Evolutionary conservation across 1,284 basidiomycete genomes (phyloP), one percentile per base, ranked within the genome.

Genomic region (Malassezia obtusa): DNA sequence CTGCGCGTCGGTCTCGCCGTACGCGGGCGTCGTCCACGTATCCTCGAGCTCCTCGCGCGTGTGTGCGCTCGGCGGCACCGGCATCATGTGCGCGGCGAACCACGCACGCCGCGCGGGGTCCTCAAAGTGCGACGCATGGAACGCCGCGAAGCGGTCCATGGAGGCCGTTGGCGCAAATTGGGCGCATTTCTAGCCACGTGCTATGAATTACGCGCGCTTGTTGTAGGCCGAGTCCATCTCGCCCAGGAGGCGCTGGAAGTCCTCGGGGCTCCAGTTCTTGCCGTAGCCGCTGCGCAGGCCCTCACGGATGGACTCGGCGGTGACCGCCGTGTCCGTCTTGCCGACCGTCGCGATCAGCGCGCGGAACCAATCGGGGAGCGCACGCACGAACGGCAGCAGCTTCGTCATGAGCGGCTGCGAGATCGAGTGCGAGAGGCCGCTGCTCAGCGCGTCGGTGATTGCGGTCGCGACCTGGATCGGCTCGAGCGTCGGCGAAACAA

Each of bases 401-500:
- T 55, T 51, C 45, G 68, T 63, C 26, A 62, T 49, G 17, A 47
- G 46, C 3, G 71, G 71, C 49, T 64, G 59, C 53, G 68, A 57
- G 37, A 73, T 54, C 50, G 67, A 56, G 25, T 67, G 64, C 19
- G 59, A 60, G 43, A 67, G 60, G 22, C 71, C 71, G 4, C 58
- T 60, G 55, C 72, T 60, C 45, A 73, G 54, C 2, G 66, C 50
- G 40, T 51, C 56, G 7, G 63, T 62, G 45, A 73, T 59, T 25
- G 60, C 54, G 9, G 50, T 19, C 6, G 63, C 71, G 1, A 72
- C 67, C 41, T 71, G 62, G 45, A 67, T 39, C 17, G 71, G 63
- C 41, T 67, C 64, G 17, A 73, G 57, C 14, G 62, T 64, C 21
- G 69, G 71, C n/a, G 58, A 62, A 44, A 72, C 53, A 58, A 73